phyloP scores from a whole-genome alignment of 2,329 filamentous ascomycete species.

The Neonectria hederae region DNA sequence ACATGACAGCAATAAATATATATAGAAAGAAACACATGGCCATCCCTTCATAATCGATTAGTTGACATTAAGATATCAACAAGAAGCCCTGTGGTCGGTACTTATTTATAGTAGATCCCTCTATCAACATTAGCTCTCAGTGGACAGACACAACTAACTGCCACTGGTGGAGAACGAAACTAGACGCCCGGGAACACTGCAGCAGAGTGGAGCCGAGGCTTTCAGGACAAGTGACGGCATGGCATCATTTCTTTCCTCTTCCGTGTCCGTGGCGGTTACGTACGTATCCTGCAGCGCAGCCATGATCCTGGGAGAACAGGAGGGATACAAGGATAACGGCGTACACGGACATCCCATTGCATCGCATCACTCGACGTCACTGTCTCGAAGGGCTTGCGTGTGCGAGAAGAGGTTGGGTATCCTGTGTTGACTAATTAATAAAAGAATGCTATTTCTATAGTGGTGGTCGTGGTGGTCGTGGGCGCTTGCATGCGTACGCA shows the following conservation, averaged over 20 bases:
- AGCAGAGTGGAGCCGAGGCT: slow-evolving; percentile 24
- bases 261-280: not conserved
- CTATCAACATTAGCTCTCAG: not conserved
- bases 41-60: not conserved
- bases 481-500: slow-evolving; percentile 17
- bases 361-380: slow-evolving; percentile 26
- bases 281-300: not conserved
- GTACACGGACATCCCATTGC: slow-evolving; percentile 12
- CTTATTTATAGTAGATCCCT: not conserved
- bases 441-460: not conserved
- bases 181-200: not conserved
- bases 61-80: too few species aligned
- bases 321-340: not conserved
- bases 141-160: not conserved
- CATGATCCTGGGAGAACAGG: not conserved
- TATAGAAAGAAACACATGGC: not conserved
- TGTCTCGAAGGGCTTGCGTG: slow-evolving; percentile 17
- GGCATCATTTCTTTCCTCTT: slow-evolving; percentile 19
- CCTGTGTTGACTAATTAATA: not conserved
- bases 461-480: not conserved
- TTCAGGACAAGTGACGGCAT: slow-evolving; percentile 29
- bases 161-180: not conserved
- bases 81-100: not conserved
- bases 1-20: too few species aligned
- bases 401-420: slow-evolving; percentile 4